Evolutionary conservation across 2,329 filamentous ascomycete genomes (phyloP).

Genomic region (Aureobasidium namibiae): DNA sequence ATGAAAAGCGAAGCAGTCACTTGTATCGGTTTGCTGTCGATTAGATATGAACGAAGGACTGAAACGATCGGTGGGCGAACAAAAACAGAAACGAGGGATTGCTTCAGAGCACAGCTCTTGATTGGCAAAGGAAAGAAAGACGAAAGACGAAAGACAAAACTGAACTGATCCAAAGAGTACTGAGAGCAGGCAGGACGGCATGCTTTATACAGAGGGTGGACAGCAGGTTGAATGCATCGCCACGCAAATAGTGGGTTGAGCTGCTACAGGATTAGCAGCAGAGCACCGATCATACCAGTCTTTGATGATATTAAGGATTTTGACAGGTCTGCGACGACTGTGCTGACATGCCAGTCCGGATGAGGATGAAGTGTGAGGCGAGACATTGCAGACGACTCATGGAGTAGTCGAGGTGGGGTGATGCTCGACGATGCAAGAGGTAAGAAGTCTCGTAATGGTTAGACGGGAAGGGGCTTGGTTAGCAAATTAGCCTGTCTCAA

Average conservation of each 20-base stretch:
- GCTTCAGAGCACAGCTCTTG: constrained; percentile 11
- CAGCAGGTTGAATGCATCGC: background rate
- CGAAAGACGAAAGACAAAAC: constrained; percentile 2
- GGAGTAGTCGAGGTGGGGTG: background rate
- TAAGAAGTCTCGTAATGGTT: background rate
- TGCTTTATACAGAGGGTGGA: background rate
- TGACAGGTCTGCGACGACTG: background rate
- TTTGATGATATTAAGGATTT: background rate
- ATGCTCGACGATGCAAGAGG: background rate
- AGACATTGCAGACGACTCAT: background rate
- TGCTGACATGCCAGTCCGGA: background rate
- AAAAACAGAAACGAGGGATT: constrained; percentile 3
- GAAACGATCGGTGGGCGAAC: background rate
- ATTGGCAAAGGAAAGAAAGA: constrained; percentile 5
- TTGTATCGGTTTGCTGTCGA: background rate
- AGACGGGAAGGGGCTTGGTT: background rate
- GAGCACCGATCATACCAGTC: constrained; percentile 3
- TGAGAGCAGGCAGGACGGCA: background rate
- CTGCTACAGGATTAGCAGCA: constrained; percentile 7
- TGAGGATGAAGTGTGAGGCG: background rate
- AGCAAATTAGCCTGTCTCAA: constrained; percentile 5
- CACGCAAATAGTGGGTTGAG: background rate
- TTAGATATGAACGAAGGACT: constrained; percentile 1
- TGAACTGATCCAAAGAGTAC: background rate
- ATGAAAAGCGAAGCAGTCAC: background rate